Conservation (phyloP, 75 land plant species). For the Cunninghamia lanceolata region DNA sequence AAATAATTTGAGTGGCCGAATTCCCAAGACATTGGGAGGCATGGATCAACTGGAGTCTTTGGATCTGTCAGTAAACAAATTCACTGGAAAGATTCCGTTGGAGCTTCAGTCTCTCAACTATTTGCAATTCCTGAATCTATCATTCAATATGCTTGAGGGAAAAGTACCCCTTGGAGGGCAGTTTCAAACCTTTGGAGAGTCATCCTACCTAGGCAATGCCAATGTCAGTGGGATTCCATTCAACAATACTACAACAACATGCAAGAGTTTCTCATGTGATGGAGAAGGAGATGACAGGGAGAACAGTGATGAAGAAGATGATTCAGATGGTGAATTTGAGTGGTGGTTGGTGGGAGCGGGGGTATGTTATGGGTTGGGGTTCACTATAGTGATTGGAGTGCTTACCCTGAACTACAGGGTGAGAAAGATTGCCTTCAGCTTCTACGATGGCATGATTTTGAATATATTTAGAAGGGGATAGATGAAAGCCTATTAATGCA, state of each 20-base stretch:
- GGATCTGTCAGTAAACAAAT: constrained; percentile 14
- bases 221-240: not conserved
- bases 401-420: not conserved
- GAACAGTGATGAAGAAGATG: not conserved
- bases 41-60: constrained; percentile 13
- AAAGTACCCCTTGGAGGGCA: constrained; percentile 4
- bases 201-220: not conserved
- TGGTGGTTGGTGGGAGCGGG: not conserved
- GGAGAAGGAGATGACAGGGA: not conserved
- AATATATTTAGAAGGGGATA: too few species aligned
- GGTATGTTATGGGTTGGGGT: not conserved
- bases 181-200: not conserved
- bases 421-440: not conserved
- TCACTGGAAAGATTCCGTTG: constrained; percentile 19
- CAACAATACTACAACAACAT: not conserved
- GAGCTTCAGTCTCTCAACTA: constrained; percentile 15
- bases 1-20: constrained; percentile 13
- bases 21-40: constrained; percentile 13
- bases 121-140: not conserved
- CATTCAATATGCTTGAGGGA: constrained; percentile 18
- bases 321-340: not conserved
- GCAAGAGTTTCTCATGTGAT: not conserved
- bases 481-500: too few species aligned
- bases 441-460: not conserved
- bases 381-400: not conserved